A percentile compares a stretch with the other conserved stretches of the same genome.
phyloP scores from a whole-genome alignment of 495 filamentous ascomycete genomes.

The Aspergillus leporis region DNA sequence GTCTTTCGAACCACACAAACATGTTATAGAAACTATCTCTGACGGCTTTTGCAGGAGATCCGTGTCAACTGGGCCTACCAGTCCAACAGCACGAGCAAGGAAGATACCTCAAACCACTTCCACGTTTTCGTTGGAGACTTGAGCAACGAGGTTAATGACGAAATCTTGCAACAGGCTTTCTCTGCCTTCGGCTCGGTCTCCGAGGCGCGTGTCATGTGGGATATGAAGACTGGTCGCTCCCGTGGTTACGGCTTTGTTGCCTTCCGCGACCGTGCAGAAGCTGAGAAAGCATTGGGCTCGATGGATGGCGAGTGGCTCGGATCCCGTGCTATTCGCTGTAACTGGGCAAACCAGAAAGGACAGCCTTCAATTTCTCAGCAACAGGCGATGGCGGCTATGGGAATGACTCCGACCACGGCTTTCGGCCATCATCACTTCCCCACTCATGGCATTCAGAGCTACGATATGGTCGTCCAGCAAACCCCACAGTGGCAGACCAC shows the following conservation, averaged over 20 bases:
- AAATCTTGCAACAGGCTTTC: constrained; percentile 92
- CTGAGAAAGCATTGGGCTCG: constrained; percentile 91
- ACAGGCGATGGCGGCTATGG: constrained; percentile 95
- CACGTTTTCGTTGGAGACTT: constrained; percentile 99
- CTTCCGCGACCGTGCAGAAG: constrained; percentile 91
- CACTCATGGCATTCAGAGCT: constrained; percentile 93
- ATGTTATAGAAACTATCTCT: constrained; percentile 11
- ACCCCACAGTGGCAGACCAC: constrained; percentile 99
- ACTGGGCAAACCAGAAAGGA: constrained; percentile 99
- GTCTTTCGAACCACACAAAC: constrained; percentile 8
- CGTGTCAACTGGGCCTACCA: constrained; percentile 99
- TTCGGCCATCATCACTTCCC: constrained; percentile 98
- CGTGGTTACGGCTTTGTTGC: constrained; percentile 98
- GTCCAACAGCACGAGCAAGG: constrained; percentile 91
- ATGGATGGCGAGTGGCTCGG: constrained; percentile 99
- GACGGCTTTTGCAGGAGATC: constrained; percentile 71
- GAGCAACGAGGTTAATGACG: constrained; percentile 98
- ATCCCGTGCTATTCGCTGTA: constrained; percentile 97
- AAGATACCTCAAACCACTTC: constrained; percentile 98
- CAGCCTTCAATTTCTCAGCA: constrained; percentile 98
- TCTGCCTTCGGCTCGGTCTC: constrained; percentile 95
- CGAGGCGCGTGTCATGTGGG: constrained; percentile 99
- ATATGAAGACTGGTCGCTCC: constrained; percentile 99
- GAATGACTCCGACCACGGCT: constrained; percentile 95
- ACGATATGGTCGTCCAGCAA: constrained; percentile 95